Base-by-base conservation (phyloP, 345 rosid species). In the Populus nigra region DNA sequence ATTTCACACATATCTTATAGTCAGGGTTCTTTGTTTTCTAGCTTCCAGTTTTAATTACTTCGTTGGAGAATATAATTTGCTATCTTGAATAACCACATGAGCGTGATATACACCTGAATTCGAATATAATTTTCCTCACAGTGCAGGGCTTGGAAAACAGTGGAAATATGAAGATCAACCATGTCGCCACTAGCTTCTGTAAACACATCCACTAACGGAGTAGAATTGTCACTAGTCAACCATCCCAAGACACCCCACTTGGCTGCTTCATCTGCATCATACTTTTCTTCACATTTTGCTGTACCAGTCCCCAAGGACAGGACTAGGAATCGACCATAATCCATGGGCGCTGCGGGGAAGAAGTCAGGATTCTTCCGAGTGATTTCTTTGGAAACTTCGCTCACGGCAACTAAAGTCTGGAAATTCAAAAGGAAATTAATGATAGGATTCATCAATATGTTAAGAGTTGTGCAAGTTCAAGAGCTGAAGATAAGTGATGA, bases 191-290 rank as follows among this genome's bases (percentile, higher is more conserved):
- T 41, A 41, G 45, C 45, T 41, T 41, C 13, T 41, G 45, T 41
- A 41, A 89, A 90, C 7, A 83, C 83, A 71, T 92, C 92, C 5
- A 90, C 80, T 74, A 90, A 47, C 0, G 97, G 97, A 5, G 89
- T 86, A 6, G 88, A 82, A 23, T 78, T 81, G 50, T 78, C 86
- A 8, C 82, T 72, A 43, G 87, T 87, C 63, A 90, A 83, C 97
- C 97, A 92, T 23, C 93, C 88, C 62, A 90, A 18, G 29, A 92
- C 0, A 11, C 92, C 94, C 97, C 97, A 92, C 38, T 78, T 79
- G 8, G 94, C 92, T 8, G 86, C 91, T 27, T 83, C 76, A 0
- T 36, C 4, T 0, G 97, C 94, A 33, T 35, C 43, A 73, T 77
- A 89, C 73, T 83, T 89, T 61, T 79, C 84, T 61, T 86, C 86